Percentiles rank a stretch among this genome's conserved stretches.
Evolutionary conservation across 257 asterid species (phyloP).

Genomic region (Striga asiatica): DNA sequence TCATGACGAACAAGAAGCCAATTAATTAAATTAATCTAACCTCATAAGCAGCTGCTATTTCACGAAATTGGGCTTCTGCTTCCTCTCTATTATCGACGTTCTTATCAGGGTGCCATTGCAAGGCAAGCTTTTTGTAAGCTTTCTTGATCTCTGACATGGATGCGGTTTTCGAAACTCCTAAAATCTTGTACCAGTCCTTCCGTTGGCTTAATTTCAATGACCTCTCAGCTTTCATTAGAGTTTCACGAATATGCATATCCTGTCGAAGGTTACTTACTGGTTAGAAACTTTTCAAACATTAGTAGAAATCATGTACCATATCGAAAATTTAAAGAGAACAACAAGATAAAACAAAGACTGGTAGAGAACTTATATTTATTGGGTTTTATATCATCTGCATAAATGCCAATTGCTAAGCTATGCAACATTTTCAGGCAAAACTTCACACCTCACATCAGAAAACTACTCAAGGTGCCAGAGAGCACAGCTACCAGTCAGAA

Average conservation of each 20-base stretch:
- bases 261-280: neutral
- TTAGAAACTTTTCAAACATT: constrained; percentile 5
- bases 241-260: constrained; percentile 55
- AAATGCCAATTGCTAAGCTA: too few relatives aligned
- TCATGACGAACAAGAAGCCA: too few relatives aligned
- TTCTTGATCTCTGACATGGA: constrained; percentile 71
- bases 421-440: neutral
- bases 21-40: too few relatives aligned
- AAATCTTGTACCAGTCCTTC: constrained; percentile 95
- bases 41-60: constrained; percentile 98
- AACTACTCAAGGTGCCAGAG: neutral
- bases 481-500: neutral
- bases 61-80: constrained; percentile 82
- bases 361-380: too few relatives aligned
- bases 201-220: constrained; percentile 77
- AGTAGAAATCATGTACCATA: too few relatives aligned
- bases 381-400: too few relatives aligned
- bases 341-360: too few relatives aligned
- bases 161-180: constrained; percentile 66
- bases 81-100: constrained; percentile 82
- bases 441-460: too few relatives aligned
- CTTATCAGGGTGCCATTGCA: constrained; percentile 98
- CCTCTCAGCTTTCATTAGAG: constrained; percentile 65
- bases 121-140: constrained; percentile 91
- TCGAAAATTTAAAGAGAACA: too few relatives aligned